Base-by-base conservation (phyloP, 2,329 filamentous ascomycete genomes). In the Plectosphaerella sp. region DNA sequence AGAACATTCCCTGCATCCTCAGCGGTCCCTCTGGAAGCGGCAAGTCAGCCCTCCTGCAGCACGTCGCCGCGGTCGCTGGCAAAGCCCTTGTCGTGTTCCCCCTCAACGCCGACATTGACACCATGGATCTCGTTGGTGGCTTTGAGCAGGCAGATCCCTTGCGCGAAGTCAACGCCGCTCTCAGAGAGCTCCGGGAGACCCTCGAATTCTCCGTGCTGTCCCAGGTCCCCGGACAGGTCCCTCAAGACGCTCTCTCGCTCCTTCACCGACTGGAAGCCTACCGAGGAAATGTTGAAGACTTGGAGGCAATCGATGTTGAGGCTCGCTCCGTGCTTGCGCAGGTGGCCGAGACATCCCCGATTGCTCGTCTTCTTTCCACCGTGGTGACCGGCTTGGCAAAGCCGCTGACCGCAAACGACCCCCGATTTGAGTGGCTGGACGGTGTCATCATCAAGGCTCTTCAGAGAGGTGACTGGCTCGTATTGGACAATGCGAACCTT, bases 401-500 rank as follows among this genome's bases (percentile, higher is more conserved):
- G 5, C 77, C 84, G 1, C 70, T 78, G 33, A 71, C 75, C 3
- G 78, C 90, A 22, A 82, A 86, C 20, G 86, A 87, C 56, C 90
- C 91, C 20, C 86, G 88, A 2, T 99, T 99, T 64, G 91, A 96
- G 67, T 99, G 94, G 94, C 84, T 96, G 2, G 93, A 99, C 65
- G 94, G 95, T 52, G 83, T 95, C 47, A 85, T 99, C 43, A 87
- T 97, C 47, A 87, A 91, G 61, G 93, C 94, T 42, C 76, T 97
- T 11, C 81, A 95, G 63, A 77, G 87, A 59, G 94, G 94, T 14
- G 82, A 91, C 55, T 99, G 94, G 94, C 77, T 99, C 16, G 86
- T 99, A 11, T 83, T 99, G 20, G 94, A 99, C 69, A 97, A 99
- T 68, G 94, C 95, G 54, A 99, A 99, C 63, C 80, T 99, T 52